Base-by-base conservation (phyloP, 176 grass and related monocot species). In the Leersia perrieri region DNA sequence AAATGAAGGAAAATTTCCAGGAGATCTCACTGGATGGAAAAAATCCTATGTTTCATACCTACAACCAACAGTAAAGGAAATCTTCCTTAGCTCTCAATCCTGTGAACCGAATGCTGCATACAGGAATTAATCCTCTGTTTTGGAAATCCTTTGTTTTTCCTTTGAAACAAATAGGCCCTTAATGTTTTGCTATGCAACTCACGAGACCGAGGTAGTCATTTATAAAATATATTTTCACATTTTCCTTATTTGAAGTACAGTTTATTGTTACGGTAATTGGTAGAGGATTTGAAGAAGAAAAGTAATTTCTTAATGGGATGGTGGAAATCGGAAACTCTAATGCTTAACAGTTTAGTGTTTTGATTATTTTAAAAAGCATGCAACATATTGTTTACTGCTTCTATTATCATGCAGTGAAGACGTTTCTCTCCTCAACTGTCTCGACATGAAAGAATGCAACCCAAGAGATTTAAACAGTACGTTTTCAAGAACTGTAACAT, bases 381-480 rank as follows among this genome's bases (percentile, higher is more conserved):
- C 8, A 68, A 33, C 68, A 68, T 68, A 1, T 79, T 64, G 35
- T 62, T 76, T 29, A 81, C 33, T 28, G 25, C 2, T 3, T 79
- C 1, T 79, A 30, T 80, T 69, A 70, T 32, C 34, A 31, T 87
- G 84, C 80, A 90, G 88, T 75, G 70, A 58, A 57, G 33, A 13
- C 44, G 26, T 80, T 16, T 7, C 63, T 36, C 23, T 87, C 55
- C 63, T 90, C 8, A 69, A 87, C 28, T 90, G 89, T 57, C 84
- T 70, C 66, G 27, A 14, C 33, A 75, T 33, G 80, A 72, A 87
- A 64, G 70, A 51, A 80, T 87, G 89, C 80, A 80, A 61, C 28
- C 22, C 4, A 60, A 84, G 51, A 20, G 34, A 30, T 67, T 61
- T 29, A 8, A 75, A 40, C 23, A 58, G 89, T 87, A 87, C 75